phyloP scores from a whole-genome alignment of 2,329 filamentous ascomycete species.

The Lasiodiplodia sp. region DNA sequence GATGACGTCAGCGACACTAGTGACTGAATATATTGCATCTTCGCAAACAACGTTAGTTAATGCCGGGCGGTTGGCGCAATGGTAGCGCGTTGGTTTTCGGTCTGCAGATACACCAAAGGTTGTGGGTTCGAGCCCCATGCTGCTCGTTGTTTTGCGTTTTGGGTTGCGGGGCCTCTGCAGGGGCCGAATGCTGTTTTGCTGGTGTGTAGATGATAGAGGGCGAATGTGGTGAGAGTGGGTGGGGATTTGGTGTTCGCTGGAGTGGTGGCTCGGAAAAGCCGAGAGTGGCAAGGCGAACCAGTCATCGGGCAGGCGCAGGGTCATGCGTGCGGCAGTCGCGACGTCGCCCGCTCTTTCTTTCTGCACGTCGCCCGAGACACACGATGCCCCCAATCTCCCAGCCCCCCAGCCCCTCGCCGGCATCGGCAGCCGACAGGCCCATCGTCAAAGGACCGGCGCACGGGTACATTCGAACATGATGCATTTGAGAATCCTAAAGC shows the following conservation, averaged over 20 bases:
- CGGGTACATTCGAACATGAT: conserved; percentile 11
- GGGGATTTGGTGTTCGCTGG: not conserved
- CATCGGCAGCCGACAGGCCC: not conserved
- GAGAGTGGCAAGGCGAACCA: not conserved
- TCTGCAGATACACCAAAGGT: conserved; percentile 36
- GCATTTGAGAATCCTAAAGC: conserved; percentile 21
- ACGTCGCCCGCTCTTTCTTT: conserved; percentile 6
- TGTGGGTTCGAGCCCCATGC: conserved; percentile 39
- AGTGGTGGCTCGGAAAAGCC: conserved; percentile 12
- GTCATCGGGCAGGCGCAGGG: not conserved
- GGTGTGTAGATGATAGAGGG: not conserved
- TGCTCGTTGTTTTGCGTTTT: conserved; percentile 29
- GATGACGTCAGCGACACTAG: not conserved
- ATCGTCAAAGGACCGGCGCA: not conserved
- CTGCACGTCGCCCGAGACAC: conserved; percentile 16
- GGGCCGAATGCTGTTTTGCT: conserved; percentile 7
- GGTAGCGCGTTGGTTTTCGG: conserved; percentile 40
- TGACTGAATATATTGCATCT: not conserved
- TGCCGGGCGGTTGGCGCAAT: conserved; percentile 36
- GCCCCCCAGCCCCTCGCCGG: not conserved
- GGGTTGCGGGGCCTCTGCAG: not conserved
- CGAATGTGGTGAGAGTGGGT: not conserved
- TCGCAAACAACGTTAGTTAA: accelerated
- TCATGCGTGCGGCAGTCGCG: not conserved
- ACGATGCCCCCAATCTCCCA: not conserved